These are phyloP conservation scores for Parafenestella ontariensis DNA, from an alignment of 2,329 filamentous ascomycete species.

Conservation along the genomic window DNA sequence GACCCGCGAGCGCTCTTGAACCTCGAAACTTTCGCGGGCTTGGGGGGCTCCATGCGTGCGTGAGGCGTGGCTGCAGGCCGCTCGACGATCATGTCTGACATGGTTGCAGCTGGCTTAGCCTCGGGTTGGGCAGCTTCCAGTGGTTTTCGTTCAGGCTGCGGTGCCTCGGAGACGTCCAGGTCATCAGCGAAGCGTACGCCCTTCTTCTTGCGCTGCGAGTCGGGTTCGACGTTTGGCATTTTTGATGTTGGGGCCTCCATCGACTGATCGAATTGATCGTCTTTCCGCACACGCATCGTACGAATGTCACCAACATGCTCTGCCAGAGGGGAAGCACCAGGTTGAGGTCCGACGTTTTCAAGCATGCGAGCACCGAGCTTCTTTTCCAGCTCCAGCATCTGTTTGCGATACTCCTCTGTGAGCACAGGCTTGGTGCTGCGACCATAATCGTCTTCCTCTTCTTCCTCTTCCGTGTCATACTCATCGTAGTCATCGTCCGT, in stretches of 20 bases:
- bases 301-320: conserved; percentile 65
- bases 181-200: conserved; percentile 80
- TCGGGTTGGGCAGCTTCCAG: conserved; percentile 1
- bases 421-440: conserved; percentile 72
- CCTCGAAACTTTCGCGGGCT: conserved; percentile 48
- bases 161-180: conserved; percentile 70
- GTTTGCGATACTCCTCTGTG: conserved; percentile 74
- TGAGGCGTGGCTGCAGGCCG: conserved; percentile 25
- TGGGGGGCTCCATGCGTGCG: conserved; percentile 20
- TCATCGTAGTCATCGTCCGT: conserved; percentile 50
- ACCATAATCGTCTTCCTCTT: conserved; percentile 79
- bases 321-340: conserved; percentile 43
- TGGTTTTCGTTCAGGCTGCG: conserved; percentile 35
- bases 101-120: conserved; percentile 27
- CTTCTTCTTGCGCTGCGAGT: conserved; percentile 59
- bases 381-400: conserved; percentile 86
- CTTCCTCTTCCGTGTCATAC: conserved; percentile 60
- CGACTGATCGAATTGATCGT: conserved; percentile 46
- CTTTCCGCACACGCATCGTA: conserved; percentile 57
- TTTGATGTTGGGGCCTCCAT: conserved; percentile 12
- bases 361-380: conserved; percentile 69
- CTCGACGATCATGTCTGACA: conserved; percentile 46
- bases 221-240: conserved; percentile 3
- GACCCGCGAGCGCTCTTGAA: conserved; percentile 49
- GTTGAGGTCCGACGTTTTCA: conserved; percentile 64